These are phyloP conservation scores for Nakazawaea ernobii DNA, from an alignment of 805 yeast species.

Conservation along the genomic window DNA sequence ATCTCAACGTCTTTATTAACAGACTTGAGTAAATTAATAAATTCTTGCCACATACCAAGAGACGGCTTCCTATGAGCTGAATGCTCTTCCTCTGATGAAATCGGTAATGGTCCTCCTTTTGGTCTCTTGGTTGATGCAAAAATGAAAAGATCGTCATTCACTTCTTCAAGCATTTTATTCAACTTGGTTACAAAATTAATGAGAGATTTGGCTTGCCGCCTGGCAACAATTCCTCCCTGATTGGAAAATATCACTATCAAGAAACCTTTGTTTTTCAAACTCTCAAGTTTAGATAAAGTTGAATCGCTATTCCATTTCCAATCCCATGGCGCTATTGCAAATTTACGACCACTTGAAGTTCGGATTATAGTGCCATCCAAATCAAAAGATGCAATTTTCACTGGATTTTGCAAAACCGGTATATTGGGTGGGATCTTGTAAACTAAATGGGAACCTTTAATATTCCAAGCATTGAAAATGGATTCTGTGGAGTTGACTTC, in stretches of 20 bases:
- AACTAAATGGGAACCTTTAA: constrained; percentile 2
- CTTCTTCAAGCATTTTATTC: constrained; percentile 27
- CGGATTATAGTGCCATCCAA: constrained; percentile 73
- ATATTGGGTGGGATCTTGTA: background rate
- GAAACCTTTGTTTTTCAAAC: constrained; percentile 16
- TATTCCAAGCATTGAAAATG: constrained; percentile 1
- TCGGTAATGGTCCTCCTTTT: constrained; percentile 13
- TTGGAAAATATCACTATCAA: constrained; percentile 73
- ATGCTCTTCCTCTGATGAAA: constrained; percentile 29
- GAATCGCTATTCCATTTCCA: constrained; percentile 62
- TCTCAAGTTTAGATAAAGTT: constrained; percentile 20
- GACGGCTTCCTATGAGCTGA: constrained; percentile 62
- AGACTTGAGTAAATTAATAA: constrained; percentile 33
- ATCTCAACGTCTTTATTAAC: constrained; percentile 19
- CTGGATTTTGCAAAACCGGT: background rate
- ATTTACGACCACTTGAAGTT: constrained; percentile 58
- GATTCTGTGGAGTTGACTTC: background rate
- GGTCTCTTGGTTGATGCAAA: constrained; percentile 64
- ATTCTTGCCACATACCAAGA: constrained; percentile 68
- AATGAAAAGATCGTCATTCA: constrained; percentile 32
- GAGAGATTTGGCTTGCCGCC: constrained; percentile 27
- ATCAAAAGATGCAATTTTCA: constrained; percentile 69
- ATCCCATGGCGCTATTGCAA: constrained; percentile 55
- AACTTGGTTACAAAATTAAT: constrained; percentile 37
- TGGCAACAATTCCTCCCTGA: constrained; percentile 65